These are phyloP conservation scores for Cercospora citrullina DNA, from an alignment of 2,329 filamentous ascomycete species.

Conservation along the genomic window DNA sequence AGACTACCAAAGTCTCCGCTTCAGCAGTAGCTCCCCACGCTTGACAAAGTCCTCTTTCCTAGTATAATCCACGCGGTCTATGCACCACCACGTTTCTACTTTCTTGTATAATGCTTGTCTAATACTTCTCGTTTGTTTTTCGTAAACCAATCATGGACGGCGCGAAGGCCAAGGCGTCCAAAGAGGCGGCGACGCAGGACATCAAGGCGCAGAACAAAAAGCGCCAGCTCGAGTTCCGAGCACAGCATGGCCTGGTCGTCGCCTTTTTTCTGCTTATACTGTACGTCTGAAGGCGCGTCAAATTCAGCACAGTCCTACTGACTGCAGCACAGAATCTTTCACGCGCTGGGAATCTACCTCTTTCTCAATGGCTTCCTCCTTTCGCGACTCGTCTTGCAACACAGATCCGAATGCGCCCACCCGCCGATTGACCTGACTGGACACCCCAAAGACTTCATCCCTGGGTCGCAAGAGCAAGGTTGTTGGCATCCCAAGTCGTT, in stretches of 20 bases:
- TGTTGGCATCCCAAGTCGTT: constrained; percentile 98
- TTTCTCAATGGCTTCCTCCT: constrained; percentile 95
- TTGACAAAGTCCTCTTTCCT: not conserved
- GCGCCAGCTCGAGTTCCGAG: constrained; percentile 54
- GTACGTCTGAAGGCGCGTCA: constrained; percentile 33
- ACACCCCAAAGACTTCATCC: constrained; percentile 32
- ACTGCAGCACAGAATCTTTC: constrained; percentile 58
- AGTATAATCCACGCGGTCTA: constrained; percentile 1
- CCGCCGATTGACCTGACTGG: constrained; percentile 59
- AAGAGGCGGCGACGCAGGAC: constrained; percentile 24
- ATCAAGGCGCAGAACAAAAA: constrained; percentile 41
- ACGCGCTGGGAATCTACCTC: constrained; percentile 79
- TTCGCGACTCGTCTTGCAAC: constrained; percentile 76
- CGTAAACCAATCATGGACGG: constrained; percentile 20
- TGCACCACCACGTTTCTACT: constrained; percentile 1
- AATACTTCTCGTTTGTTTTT: constrained; percentile 16
- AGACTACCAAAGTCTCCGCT: not conserved
- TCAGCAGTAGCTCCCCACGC: not conserved
- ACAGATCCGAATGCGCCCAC: constrained; percentile 73
- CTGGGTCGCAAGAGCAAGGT: constrained; percentile 57
- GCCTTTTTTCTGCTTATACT: constrained; percentile 71
- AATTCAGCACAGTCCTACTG: constrained; percentile 6
- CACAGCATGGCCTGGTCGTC: constrained; percentile 54
- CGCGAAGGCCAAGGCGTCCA: constrained; percentile 16
- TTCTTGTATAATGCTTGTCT: constrained; percentile 13